Percentiles rank a stretch among this genome's conserved stretches.
Evolutionary conservation across 306 rosid species (phyloP).

Genomic region (Spatholobus suberectus): DNA sequence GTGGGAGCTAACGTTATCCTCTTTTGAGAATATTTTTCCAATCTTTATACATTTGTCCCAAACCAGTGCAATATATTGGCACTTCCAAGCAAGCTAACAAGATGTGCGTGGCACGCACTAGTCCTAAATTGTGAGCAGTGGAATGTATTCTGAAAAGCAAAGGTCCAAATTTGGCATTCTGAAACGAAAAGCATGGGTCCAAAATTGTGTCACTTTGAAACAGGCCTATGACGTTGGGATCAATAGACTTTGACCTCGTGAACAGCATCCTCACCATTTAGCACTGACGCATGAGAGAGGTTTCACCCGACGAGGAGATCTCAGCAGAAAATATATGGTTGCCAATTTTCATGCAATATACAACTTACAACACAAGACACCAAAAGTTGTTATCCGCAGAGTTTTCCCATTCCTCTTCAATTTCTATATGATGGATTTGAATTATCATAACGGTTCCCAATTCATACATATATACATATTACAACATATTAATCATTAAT

Average conservation of each 20-base stretch:
- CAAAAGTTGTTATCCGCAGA: neutral
- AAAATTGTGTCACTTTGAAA: slow-evolving; percentile 13
- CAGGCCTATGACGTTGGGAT: slow-evolving; percentile 10
- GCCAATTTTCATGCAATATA: neutral
- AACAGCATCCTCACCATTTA: neutral
- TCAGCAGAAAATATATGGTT: neutral
- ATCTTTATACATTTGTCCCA: neutral
- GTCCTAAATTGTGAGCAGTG: neutral
- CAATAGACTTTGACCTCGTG: neutral
- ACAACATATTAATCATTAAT: too few relatives aligned
- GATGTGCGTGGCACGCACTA: neutral
- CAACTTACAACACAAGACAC: neutral
- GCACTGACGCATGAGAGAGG: neutral
- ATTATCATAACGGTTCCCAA: neutral
- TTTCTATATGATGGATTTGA: neutral
- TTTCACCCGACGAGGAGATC: neutral
- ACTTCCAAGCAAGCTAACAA: neutral
- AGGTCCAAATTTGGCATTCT: slow-evolving; percentile 28
- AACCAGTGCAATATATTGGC: slow-evolving; percentile 17
- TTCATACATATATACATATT: neutral
- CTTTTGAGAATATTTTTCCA: neutral
- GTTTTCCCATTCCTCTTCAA: neutral
- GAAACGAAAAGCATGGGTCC: slow-evolving; percentile 32
- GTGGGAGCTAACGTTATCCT: neutral
- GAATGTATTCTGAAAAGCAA: slow-evolving; percentile 45